Conservation (phyloP, 1,284 basidiomycete species). For the Sanguinoderma infundibulare region DNA sequence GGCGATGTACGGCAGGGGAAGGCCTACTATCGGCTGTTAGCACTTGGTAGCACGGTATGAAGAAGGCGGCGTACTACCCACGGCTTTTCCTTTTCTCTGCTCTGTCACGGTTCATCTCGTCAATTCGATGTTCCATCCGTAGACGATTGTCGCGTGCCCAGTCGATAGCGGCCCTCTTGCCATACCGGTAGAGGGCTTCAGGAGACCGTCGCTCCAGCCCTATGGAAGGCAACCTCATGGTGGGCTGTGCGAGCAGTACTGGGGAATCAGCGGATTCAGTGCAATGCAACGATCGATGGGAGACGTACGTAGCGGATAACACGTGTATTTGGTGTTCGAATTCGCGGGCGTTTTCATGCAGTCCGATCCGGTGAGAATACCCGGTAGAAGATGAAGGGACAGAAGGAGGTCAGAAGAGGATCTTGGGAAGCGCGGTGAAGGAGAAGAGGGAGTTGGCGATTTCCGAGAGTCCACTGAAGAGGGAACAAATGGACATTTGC, state of each 20-base stretch:
- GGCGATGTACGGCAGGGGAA: not conserved
- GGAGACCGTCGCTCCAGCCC: not conserved
- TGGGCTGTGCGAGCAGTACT: not conserved
- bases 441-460: conserved; percentile 7
- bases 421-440: conserved; percentile 4
- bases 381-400: conserved; percentile 16
- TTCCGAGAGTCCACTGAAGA: conserved; percentile 2
- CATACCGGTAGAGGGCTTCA: not conserved
- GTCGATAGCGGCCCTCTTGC: not conserved
- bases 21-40: not conserved
- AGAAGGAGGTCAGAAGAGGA: conserved; percentile 16
- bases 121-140: not conserved
- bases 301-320: not conserved
- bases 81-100: not conserved
- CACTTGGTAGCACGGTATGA: not conserved
- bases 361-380: conserved; percentile 19
- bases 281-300: conserved; percentile 18
- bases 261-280: not conserved
- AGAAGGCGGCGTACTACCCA: not conserved
- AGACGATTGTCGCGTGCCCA: not conserved
- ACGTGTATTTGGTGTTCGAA: conserved; percentile 3
- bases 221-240: conserved; percentile 1
- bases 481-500: conserved; percentile 16
- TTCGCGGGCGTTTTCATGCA: conserved; percentile 10
- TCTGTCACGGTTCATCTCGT: not conserved